phyloP scores from a whole-genome alignment of 2,329 filamentous ascomycete genomes.

The Xylariomycetidae sp. region DNA sequence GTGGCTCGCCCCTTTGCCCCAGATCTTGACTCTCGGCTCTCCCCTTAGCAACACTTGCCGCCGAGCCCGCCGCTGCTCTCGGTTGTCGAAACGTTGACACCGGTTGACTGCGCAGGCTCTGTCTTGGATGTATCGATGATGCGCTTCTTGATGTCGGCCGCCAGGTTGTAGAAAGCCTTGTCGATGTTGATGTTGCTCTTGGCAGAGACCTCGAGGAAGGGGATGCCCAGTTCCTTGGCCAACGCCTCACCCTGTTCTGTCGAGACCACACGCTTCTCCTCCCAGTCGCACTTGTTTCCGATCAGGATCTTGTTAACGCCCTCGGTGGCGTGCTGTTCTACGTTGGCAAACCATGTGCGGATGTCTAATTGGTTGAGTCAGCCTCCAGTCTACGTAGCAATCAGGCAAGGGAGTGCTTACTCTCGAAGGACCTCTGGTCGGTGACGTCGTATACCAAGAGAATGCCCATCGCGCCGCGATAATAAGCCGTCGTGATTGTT shows the following conservation, averaged over 20 bases:
- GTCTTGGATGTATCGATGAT: conserved; percentile 87
- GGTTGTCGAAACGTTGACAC: conserved; percentile 64
- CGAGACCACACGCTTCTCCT: conserved; percentile 93
- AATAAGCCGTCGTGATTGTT: conserved; percentile 98
- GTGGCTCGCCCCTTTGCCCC: conserved; percentile 2
- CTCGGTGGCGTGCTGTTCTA: conserved; percentile 95
- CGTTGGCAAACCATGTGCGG: conserved; percentile 98
- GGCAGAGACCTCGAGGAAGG: conserved; percentile 96
- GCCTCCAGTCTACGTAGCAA: too few species aligned
- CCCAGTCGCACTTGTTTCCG: conserved; percentile 99
- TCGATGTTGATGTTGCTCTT: conserved; percentile 99
- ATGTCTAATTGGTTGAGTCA: too few species aligned
- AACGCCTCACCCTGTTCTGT: conserved; percentile 90
- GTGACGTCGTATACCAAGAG: conserved; percentile 97
- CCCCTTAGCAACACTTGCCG: conserved; percentile 70
- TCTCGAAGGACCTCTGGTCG: conserved; percentile 91
- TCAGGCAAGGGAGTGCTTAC: conserved; percentile 41
- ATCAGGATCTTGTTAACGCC: conserved; percentile 99
- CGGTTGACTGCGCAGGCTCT: conserved; percentile 52
- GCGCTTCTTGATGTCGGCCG: conserved; percentile 95
- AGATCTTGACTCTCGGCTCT: conserved; percentile 1
- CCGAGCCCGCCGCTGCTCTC: conserved; percentile 49
- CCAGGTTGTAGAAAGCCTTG: conserved; percentile 94
- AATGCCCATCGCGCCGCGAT: conserved; percentile 97
- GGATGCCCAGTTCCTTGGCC: conserved; percentile 92